Conservation (phyloP, 176 grass and related monocot genomes). For the Oryza glumipatula region DNA sequence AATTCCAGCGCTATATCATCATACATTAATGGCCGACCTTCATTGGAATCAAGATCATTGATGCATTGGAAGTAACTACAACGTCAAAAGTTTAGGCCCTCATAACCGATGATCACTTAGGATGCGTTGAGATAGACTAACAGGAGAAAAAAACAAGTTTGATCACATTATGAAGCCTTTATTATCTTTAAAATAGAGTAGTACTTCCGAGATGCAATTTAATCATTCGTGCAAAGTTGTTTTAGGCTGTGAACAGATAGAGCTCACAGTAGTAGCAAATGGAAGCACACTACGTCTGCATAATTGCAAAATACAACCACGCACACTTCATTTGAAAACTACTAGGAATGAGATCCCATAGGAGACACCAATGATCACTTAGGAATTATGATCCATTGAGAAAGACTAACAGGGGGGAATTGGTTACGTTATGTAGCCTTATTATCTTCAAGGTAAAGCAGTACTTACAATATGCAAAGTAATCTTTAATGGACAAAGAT, state of each 20-base stretch:
- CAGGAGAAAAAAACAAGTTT: background rate
- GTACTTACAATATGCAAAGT: constrained; percentile 12
- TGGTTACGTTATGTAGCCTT: background rate
- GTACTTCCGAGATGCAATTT: background rate
- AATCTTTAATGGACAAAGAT: constrained; percentile 13
- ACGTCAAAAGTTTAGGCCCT: background rate
- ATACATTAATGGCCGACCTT: background rate
- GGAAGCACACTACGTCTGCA: constrained; percentile 33
- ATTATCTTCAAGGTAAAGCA: background rate
- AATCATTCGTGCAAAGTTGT: constrained; percentile 6
- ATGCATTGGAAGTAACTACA: background rate
- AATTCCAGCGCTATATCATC: background rate
- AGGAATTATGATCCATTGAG: background rate
- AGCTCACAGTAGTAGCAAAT: background rate
- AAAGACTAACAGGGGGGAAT: background rate
- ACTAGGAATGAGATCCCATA: constrained; percentile 40
- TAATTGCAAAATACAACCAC: constrained; percentile 30
- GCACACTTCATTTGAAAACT: constrained; percentile 41
- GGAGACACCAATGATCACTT: constrained; percentile 7
- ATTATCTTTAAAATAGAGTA: background rate
- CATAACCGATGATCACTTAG: background rate
- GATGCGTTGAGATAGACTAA: background rate
- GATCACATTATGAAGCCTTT: background rate
- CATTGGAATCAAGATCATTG: background rate
- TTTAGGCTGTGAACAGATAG: constrained; percentile 20